phyloP scores from a whole-genome alignment of 1,139 yeast species.

The Sugiyamaella japonica region DNA sequence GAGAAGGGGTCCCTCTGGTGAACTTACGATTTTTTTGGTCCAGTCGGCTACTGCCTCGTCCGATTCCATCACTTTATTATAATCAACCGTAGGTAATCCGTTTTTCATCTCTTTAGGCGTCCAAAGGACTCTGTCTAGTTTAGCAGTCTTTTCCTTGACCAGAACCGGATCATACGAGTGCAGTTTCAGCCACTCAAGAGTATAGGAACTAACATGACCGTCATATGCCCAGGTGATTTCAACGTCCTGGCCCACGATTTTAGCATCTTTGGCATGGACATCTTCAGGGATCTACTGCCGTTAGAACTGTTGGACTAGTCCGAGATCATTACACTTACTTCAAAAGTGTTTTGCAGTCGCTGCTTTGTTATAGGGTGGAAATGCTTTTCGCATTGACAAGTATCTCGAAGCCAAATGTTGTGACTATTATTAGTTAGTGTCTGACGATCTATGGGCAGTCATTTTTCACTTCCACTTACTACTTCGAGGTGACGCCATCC shows the following conservation, averaged over 20 bases:
- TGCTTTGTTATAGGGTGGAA: conserved; percentile 64
- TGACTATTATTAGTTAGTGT: conserved; percentile 37
- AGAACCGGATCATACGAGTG: conserved; percentile 63
- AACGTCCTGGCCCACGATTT: conserved; percentile 32
- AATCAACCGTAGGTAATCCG: conserved; percentile 54
- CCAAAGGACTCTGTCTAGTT: conserved; percentile 47
- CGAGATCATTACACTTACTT: conserved; percentile 24
- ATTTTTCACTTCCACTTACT: conserved; percentile 22
- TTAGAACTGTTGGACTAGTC: not conserved
- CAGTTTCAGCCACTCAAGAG: conserved; percentile 52
- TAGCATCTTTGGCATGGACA: conserved; percentile 43
- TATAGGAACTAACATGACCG: conserved; percentile 52
- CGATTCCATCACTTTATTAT: conserved; percentile 48
- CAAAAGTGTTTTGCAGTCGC: conserved; percentile 60
- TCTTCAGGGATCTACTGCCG: conserved; percentile 46
- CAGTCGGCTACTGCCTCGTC: conserved; percentile 57
- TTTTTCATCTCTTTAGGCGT: conserved; percentile 46
- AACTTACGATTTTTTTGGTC: conserved; percentile 50
- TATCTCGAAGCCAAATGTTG: conserved; percentile 68
- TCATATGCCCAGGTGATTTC: conserved; percentile 51
- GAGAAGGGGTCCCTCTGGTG: too few species aligned
- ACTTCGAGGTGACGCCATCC: conserved; percentile 37
- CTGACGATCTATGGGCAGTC: not conserved
- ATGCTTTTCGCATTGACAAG: conserved; percentile 64
- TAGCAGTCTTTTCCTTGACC: conserved; percentile 40